phyloP scores from a whole-genome alignment of 305 asterid genomes.

The Solanum aculeatissimum region DNA sequence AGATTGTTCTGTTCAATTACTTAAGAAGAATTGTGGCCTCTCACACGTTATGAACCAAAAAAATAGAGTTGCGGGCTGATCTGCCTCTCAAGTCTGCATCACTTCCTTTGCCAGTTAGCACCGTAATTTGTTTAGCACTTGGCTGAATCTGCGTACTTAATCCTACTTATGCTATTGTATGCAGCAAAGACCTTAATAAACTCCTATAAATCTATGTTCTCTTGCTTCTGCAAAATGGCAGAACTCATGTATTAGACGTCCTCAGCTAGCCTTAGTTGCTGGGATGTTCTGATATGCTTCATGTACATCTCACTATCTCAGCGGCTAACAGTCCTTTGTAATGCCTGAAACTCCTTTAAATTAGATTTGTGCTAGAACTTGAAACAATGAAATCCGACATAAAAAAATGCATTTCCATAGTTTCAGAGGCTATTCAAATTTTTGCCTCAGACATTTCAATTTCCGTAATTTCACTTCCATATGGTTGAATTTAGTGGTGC shows the following conservation, averaged over 20 bases:
- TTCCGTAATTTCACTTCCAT: background rate
- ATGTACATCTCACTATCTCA: background rate
- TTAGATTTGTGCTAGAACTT: background rate
- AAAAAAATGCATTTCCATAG: background rate
- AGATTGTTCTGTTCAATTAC: background rate
- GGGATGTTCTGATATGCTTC: background rate
- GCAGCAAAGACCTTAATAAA: background rate
- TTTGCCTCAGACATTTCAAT: background rate
- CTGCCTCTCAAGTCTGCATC: background rate
- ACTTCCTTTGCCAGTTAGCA: background rate
- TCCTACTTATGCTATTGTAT: background rate
- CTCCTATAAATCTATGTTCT: background rate
- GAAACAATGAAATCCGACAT: background rate
- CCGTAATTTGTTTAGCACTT: background rate
- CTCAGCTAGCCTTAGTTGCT: background rate
- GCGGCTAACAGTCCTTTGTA: background rate
- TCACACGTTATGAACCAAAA: background rate
- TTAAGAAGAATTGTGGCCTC: background rate
- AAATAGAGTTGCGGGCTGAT: background rate
- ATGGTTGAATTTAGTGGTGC: background rate
- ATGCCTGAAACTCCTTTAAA: background rate
- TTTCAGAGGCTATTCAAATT: background rate
- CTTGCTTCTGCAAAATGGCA: background rate
- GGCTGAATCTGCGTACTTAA: background rate
- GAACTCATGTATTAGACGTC: background rate